Conservation (phyloP, 305 asterid species). For the Ruellia speciosa region DNA sequence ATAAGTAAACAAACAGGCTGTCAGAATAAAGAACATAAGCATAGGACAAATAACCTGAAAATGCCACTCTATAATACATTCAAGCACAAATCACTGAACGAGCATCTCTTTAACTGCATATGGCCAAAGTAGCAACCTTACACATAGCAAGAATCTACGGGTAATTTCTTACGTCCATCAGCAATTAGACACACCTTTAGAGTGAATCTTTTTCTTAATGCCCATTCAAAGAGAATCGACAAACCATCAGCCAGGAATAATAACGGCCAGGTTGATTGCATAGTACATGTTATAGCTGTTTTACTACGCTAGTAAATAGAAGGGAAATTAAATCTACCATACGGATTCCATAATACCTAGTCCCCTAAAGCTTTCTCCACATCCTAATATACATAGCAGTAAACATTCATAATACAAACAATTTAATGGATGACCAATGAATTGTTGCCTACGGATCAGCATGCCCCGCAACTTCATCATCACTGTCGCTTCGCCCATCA, state of each 20-base stretch:
- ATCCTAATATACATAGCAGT: conserved; percentile 30
- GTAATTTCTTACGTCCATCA: neutral
- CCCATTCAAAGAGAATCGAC: conserved; percentile 5
- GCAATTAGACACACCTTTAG: neutral
- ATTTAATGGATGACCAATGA: conserved; percentile 7
- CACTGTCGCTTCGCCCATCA: conserved; percentile 46
- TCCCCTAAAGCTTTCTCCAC: conserved; percentile 26
- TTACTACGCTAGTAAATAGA: conserved; percentile 16
- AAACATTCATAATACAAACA: conserved; percentile 30
- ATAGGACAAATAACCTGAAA: conserved; percentile 17
- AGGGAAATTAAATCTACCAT: conserved; percentile 15
- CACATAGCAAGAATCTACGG: neutral
- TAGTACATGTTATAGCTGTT: conserved; percentile 19
- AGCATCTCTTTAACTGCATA: neutral
- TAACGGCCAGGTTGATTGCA: conserved; percentile 16
- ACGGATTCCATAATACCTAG: conserved; percentile 18
- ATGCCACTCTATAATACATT: neutral
- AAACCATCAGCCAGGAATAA: conserved; percentile 19
- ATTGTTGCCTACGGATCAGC: conserved; percentile 45
- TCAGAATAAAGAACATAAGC: conserved; percentile 18
- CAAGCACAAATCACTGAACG: neutral
- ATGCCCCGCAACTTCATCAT: conserved; percentile 55
- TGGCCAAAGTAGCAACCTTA: neutral
- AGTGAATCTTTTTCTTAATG: neutral
- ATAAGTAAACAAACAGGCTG: neutral